Evolutionary conservation across 345 rosid species (phyloP), one percentile per base, ranked within the genome.

Genomic region (Salix koriyanagi): DNA sequence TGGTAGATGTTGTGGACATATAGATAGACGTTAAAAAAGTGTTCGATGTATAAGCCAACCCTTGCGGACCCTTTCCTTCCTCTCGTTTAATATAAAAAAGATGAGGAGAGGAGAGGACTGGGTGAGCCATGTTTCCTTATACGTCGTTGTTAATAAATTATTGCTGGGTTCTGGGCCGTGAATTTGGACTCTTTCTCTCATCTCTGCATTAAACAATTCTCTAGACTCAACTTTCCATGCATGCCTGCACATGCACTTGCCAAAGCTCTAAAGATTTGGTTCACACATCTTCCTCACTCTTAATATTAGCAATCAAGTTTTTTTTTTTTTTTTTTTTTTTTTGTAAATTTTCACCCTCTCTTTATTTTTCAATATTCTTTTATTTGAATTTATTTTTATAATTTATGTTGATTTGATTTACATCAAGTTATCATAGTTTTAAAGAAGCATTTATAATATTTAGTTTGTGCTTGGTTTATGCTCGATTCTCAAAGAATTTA

Each of bases 161-260:
- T 83, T 80, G 86, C 88, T 84, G 86, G 88, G 88, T 87, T 83
- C 83, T 89, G 88, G 88, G 89, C 92, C 88, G 73, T 84, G 79
- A 30, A 71, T 88, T 88, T 89, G 88, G 84, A 80, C 80, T 74
- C 71, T 89, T 81, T 72, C 83, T 79, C 82, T 61, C 69, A 21
- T 74, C 60, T 41, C 37, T 60, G 14, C 13, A 70, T 34, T 1
- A 44, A 74, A 48, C 2, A 72, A 56, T 84, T 69, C 19, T 21
- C 18, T 56, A 36, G 86, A 84, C 91, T 84, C 91, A 79, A 78
- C 87, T 90, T 90, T 86, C 94, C 90, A 88, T 90, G 91, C 86
- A 82, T 80, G 72, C 80, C 85, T 81, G 84, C 91, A 88, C 94
- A 87, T 90, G 91, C 88, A 84, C 84, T 81, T 85, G 80, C 85